Base-by-base conservation (phyloP, 495 filamentous ascomycete genomes). In the Staphylotrichum tortipilum region DNA sequence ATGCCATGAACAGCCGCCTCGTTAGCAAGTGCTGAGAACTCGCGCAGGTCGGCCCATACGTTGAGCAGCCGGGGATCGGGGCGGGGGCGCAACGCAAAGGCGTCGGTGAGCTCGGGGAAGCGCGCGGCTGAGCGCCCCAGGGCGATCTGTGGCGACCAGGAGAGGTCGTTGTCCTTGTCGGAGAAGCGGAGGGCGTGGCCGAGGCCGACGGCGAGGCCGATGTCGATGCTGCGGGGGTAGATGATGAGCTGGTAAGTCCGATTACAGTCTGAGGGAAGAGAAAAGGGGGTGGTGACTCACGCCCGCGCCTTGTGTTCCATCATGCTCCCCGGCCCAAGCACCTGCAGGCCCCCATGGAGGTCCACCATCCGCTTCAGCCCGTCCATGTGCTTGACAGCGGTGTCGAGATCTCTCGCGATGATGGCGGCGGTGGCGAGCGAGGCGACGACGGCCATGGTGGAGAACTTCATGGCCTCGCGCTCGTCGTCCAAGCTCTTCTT, bases 31-130 rank as follows among this genome's bases (percentile, higher is more conserved):
- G 21, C 18, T 1, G 52, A 44, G 12, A 54, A 46, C 33, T 44
- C 52, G 23, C 52, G 39, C 39, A 54, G 45, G 37, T 55, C 53
- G 12, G 48, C 53, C 47, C 49, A 55, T 30, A 51, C 30, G 18
- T 55, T 47, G 12, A 55, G 24, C 14, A 55, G 23, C 4, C 47
- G 40, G 15, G 42, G 42, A n/a, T 47, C 42, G 8, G 36, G 53
- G 1, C 47, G 41, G 10, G 15, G 24, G 5, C n/a, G 23, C 10
- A 28, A 9, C 0, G n/a, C 12, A 0, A 36, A 5, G 0, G 24
- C 45, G 23, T 24, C 18, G 2, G 7, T 15, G 10, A 39, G 35
- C 4, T 40, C 45, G 24, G 45, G 36, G 23, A 38, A 40, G 1
- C 6, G 45, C 2, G 11, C 2, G 24, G 45, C 45, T 9, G 33